Conservation (phyloP, 306 rosid genomes). For the Pterocarpus santalinus region DNA sequence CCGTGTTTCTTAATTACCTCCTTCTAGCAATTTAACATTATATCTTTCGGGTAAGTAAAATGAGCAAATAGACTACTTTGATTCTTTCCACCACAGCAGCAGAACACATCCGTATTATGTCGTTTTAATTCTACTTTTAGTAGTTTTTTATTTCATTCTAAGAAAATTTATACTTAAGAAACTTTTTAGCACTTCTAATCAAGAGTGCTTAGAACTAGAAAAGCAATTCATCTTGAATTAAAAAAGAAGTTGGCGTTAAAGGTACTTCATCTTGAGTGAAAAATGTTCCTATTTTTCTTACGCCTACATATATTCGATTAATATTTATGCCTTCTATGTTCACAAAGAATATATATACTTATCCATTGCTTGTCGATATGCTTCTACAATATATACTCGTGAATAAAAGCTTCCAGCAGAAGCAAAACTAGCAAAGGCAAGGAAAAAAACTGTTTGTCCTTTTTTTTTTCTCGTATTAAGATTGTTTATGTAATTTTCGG, state of each 20-base stretch:
- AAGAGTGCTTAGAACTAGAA: not conserved
- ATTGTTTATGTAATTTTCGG: no score
- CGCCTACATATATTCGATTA: not conserved
- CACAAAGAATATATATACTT: not conserved
- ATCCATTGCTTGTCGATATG: not conserved
- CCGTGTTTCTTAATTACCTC: constrained; percentile 40
- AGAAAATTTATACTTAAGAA: constrained; percentile 5
- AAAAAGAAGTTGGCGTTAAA: constrained; percentile 35
- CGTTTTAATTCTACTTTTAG: constrained; percentile 17
- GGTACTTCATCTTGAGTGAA: constrained; percentile 1
- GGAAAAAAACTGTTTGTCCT: not conserved
- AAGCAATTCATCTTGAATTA: constrained; percentile 4
- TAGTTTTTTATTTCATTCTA: constrained; percentile 1
- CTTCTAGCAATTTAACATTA: constrained; percentile 27
- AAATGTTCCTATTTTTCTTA: not conserved
- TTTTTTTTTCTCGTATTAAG: not conserved
- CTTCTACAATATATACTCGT: not conserved
- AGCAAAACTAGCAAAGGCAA: not conserved
- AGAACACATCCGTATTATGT: not conserved
- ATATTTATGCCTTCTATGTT: not conserved
- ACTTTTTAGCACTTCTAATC: not conserved
- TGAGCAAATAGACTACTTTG: not conserved
- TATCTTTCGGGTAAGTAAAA: constrained; percentile 10
- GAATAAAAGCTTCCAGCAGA: not conserved
- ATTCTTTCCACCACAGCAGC: not conserved